phyloP scores from a whole-genome alignment of 345 rosid genomes.

The Cochlearia excelsa region DNA sequence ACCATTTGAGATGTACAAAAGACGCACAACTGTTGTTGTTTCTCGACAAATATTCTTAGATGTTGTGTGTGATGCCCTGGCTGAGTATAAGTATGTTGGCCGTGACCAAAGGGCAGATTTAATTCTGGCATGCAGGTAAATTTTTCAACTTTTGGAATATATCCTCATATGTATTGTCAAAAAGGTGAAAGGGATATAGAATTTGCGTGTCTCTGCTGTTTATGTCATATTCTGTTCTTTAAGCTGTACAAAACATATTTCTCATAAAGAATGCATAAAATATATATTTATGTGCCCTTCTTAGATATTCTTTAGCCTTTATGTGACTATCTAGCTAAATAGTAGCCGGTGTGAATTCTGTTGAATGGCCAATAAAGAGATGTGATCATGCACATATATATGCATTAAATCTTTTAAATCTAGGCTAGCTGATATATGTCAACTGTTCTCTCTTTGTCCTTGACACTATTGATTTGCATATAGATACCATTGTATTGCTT shows the following conservation, averaged over 20 bases:
- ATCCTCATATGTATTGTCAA: constrained; percentile 13
- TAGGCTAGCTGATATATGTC: neutral
- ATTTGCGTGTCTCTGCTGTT: constrained; percentile 22
- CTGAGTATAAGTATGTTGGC: constrained; percentile 92
- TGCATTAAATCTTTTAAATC: neutral
- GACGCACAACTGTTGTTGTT: constrained; percentile 77
- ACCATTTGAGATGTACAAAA: constrained; percentile 85
- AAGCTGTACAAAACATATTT: neutral
- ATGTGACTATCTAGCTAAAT: neutral
- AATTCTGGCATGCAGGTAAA: constrained; percentile 93
- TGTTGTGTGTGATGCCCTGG: constrained; percentile 74
- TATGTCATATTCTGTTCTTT: neutral
- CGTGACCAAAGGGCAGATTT: constrained; percentile 94
- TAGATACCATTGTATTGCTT: constrained; percentile 6
- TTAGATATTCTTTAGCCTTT: constrained; percentile 2
- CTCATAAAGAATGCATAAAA: neutral
- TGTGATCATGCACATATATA: neutral
- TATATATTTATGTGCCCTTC: constrained; percentile 10
- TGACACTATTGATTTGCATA: neutral
- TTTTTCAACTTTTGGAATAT: constrained; percentile 16
- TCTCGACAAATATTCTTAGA: constrained; percentile 64
- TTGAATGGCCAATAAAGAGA: constrained; percentile 2
- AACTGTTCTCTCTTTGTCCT: neutral
- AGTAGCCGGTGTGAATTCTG: constrained; percentile 7
- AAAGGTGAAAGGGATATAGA: constrained; percentile 9